Conservation (phyloP, 2,329 filamentous ascomycete species). For the Thelonectria rubi region DNA sequence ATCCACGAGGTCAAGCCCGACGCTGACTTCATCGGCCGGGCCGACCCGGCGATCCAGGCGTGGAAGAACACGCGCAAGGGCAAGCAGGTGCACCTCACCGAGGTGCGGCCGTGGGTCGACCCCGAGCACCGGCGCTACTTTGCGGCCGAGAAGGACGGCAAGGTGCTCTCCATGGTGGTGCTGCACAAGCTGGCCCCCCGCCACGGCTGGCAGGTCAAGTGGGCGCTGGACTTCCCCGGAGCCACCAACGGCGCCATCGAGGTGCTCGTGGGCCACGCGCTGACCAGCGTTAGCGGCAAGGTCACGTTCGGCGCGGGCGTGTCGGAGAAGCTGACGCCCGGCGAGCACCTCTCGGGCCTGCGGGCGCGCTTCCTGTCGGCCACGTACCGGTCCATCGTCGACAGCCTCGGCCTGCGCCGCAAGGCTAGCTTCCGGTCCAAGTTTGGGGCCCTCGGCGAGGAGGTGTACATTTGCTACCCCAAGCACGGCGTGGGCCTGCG, state of each 20-base stretch:
- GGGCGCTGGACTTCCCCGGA: constrained; percentile 91
- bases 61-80: constrained; percentile 86
- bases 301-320: constrained; percentile 92
- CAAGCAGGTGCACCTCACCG: constrained; percentile 86
- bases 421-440: constrained; percentile 93
- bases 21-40: constrained; percentile 73
- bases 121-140: constrained; percentile 85
- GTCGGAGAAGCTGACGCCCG: constrained; percentile 75
- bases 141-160: constrained; percentile 78
- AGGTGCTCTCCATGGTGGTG: constrained; percentile 80
- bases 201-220: constrained; percentile 94
- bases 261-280: constrained; percentile 76
- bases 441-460: constrained; percentile 84
- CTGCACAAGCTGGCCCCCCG: constrained; percentile 81
- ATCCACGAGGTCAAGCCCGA: constrained; percentile 77
- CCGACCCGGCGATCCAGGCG: constrained; percentile 77
- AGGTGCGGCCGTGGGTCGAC: constrained; percentile 90
- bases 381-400: constrained; percentile 83
- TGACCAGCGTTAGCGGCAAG: constrained; percentile 60
- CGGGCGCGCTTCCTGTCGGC: constrained; percentile 83
- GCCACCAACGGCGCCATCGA: constrained; percentile 90
- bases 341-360: constrained; percentile 82
- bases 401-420: constrained; percentile 81
- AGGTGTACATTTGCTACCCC: constrained; percentile 90
- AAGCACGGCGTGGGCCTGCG: constrained; percentile 83